Evolutionary conservation across 2,329 filamentous ascomycete species (phyloP).

Genomic region (Pseudopithomyces maydicus): DNA sequence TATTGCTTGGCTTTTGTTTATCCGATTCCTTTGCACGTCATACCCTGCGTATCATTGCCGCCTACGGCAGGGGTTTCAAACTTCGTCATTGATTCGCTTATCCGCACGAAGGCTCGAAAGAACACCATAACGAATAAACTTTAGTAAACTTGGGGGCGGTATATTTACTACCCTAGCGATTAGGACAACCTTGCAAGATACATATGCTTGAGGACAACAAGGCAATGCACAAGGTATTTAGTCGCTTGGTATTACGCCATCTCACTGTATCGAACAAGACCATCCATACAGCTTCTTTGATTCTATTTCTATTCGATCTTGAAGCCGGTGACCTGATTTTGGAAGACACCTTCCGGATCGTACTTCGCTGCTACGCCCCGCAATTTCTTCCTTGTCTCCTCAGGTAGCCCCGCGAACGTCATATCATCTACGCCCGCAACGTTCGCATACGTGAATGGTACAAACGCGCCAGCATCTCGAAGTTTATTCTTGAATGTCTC

Average conservation of each 20-base stretch:
- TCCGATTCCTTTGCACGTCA: neutral
- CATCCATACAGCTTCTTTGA: no score
- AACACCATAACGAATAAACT: no score
- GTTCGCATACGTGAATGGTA: constrained; percentile 2
- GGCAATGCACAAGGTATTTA: no score
- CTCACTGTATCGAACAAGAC: no score
- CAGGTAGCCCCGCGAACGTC: neutral
- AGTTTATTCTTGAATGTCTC: neutral
- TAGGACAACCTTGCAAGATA: no score
- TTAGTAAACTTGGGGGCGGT: no score
- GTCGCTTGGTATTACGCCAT: no score
- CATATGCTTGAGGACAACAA: no score
- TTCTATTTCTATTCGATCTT: constrained; percentile 14
- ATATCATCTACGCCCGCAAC: neutral
- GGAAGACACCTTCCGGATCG: constrained; percentile 11
- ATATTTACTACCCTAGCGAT: no score
- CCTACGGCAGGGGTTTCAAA: neutral
- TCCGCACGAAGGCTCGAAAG: no score
- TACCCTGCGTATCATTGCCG: neutral
- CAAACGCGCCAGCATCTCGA: neutral
- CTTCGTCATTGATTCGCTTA: no score
- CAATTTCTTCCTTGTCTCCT: neutral
- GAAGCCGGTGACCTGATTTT: constrained; percentile 28
- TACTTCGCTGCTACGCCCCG: neutral
- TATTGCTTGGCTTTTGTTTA: neutral